Evolutionary conservation across 352 stramenopile genomes (phyloP).

Genomic region (Globisporangium alternatum): DNA sequence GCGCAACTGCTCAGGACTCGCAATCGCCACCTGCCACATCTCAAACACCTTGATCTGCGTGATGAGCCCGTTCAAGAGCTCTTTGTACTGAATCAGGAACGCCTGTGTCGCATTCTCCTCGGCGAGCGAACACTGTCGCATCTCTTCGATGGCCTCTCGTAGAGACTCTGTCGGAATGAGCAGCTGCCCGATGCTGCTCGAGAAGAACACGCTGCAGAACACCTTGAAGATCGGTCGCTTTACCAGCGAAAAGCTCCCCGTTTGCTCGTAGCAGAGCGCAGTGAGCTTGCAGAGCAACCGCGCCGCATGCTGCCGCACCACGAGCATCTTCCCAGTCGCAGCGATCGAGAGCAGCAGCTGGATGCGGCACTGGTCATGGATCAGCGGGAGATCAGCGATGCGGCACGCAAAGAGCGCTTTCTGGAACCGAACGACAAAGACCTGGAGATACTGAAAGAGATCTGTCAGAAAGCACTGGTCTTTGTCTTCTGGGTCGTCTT

Average conservation of each 20-base stretch:
- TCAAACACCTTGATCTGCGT: constrained; percentile 61
- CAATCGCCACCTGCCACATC: constrained; percentile 41
- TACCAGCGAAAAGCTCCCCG: constrained; percentile 55
- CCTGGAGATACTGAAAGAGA: constrained; percentile 49
- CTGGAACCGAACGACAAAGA: constrained; percentile 51
- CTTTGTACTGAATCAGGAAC: constrained; percentile 48
- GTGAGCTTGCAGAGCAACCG: constrained; percentile 50
- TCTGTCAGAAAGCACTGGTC: constrained; percentile 39
- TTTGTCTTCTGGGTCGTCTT: constrained; percentile 22
- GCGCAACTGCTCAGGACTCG: constrained; percentile 14
- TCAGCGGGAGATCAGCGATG: constrained; percentile 39
- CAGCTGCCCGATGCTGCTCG: constrained; percentile 2
- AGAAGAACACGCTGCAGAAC: constrained; percentile 46
- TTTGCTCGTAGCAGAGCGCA: constrained; percentile 55
- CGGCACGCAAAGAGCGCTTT: constrained; percentile 49
- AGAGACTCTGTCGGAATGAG: constrained; percentile 33
- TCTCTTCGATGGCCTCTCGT: constrained; percentile 51
- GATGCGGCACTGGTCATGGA: constrained; percentile 54
- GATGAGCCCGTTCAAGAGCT: constrained; percentile 45
- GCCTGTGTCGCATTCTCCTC: constrained; percentile 16
- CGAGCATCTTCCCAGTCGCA: constrained; percentile 26
- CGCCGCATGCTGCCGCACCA: constrained; percentile 33
- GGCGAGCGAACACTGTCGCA: constrained; percentile 33
- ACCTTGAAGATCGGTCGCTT: constrained; percentile 47
- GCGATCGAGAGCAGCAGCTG: constrained; percentile 48